Evolutionary conservation across 1,284 basidiomycete species (phyloP), one percentile per base, ranked within the genome.

Genomic region (Porodaedalea pini): DNA sequence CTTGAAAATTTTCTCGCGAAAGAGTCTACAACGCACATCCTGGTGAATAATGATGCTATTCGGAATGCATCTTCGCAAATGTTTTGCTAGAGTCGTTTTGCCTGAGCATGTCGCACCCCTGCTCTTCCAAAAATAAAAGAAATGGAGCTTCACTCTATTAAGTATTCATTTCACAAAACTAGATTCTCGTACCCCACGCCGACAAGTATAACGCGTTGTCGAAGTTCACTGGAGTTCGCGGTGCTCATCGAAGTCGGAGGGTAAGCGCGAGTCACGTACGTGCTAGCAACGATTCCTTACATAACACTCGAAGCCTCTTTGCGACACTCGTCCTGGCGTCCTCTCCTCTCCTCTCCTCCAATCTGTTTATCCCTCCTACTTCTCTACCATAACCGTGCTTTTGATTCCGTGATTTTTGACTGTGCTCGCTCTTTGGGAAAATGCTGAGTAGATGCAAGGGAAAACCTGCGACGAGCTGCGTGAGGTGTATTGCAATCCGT

Each of bases 61-160:
- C 2, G 86, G 88, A 27, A 98, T 71, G 59, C 94, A 86, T 2
- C 72, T 73, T 15, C 78, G 77, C 50, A 99, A 79, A 69, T 96
- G 92, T 70, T 97, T 98, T 21, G 94, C 93, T 15, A 98, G 81
- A 0, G 94, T 92, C 0, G 95, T 97, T 78, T 99, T 98, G 40
- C 95, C 95, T 0, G 91, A 91, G 66, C 88, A 91, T 11, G 89
- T 86, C 21, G 88, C 86, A 23, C 89, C 89, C 34, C 89, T 91
- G 62, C 2, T 17, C 21, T 50, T 10, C n/a, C 55, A 43, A 6
- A 2, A 34, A 11, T 27, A 2, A 45, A n/a, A 29, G 6, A 27
- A 45, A 47, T 29, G 0, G n/a, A 6, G 57, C n/a, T n/a, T n/a
- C n/a, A 41, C 32, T n/a, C 6, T 39, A 41, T 50, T 23, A 39